Evolutionary conservation across 164 flowering plant genomes (phyloP).

Genomic region (Liriodendron chinense): DNA sequence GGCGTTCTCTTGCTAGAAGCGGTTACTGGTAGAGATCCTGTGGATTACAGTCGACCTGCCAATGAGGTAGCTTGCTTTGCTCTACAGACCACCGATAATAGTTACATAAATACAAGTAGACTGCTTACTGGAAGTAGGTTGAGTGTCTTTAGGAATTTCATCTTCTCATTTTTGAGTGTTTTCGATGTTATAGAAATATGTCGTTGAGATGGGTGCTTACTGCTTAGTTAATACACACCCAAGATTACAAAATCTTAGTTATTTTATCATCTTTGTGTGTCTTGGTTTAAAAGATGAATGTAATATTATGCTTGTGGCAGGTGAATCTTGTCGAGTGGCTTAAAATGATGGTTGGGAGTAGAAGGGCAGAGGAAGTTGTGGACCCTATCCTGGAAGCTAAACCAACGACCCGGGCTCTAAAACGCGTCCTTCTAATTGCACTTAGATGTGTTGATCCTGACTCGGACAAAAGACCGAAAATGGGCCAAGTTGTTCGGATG

Average conservation of each 20-base stretch:
- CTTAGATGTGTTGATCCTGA: conserved; percentile 50
- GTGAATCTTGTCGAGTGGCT: conserved; percentile 57
- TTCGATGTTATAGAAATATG: too few species aligned
- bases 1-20: conserved; percentile 48
- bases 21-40: conserved; percentile 52
- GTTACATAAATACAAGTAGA: neutral
- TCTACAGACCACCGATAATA: neutral
- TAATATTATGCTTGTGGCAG: conserved; percentile 17
- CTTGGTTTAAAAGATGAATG: too few species aligned
- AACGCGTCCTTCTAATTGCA: conserved; percentile 42
- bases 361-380: conserved; percentile 41
- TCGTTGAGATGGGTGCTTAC: too few species aligned
- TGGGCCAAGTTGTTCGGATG: conserved; percentile 40
- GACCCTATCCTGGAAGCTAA: conserved; percentile 36
- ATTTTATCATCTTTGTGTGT: too few species aligned
- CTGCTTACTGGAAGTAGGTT: too few species aligned
- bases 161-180: too few species aligned
- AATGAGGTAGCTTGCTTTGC: conserved; percentile 33
- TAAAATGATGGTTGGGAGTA: conserved; percentile 40
- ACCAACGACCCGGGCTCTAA: conserved; percentile 35
- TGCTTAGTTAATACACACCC: too few species aligned
- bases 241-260: too few species aligned
- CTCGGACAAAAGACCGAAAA: conserved; percentile 42
- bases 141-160: too few species aligned
- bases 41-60: conserved; percentile 43